Base-by-base conservation (phyloP, 75 land plant species). In the Pseudotsuga menziesii region DNA sequence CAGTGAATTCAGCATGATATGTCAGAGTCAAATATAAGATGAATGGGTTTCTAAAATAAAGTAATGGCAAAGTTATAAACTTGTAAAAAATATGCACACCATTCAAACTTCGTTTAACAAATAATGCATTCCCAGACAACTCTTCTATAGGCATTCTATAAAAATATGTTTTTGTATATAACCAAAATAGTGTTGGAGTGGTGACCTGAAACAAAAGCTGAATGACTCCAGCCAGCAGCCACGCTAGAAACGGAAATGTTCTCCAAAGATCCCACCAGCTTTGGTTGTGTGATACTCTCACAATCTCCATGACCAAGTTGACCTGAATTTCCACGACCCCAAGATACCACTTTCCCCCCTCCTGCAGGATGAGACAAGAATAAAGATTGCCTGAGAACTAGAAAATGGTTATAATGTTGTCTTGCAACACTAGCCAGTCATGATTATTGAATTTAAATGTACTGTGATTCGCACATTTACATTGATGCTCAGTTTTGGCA, bases 171-270 rank as follows among this genome's bases (percentile, higher is more conserved):
- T 48, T 48, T 48, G 52, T 48, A 1, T 48, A 48, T 48, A 48
- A 8, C 52, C 52, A 48, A 48, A 48, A 48, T 7, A 48, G 52
- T 48, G 52, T 48, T 48, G 52, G 32, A 29, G 52, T 48, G 1
- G 8, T 23, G n/a, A 93, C 96, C 98, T 82, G 98, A 82, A 81
- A 96, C 92, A 85, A 96, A 93, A 12, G 92, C 97, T 56, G 97
- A 91, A 80, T 96, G 98, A 77, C 80, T 93, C 98, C 98, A 96
- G 15, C 98, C 98, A 81, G 98, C 97, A 81, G 94, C 84, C 60
- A 86, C 86, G 83, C 78, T 71, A 72, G 62, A 58, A 58, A 96
- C 78, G 59, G 69, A 55, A 25, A 84, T 64, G 32, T 69, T 61
- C 35, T 87, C 77, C 58, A 91, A 79, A 11, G 64, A 63, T 11